These are phyloP conservation scores for Citrus inodora DNA, from an alignment of 345 rosid species.

Conservation along the genomic window DNA sequence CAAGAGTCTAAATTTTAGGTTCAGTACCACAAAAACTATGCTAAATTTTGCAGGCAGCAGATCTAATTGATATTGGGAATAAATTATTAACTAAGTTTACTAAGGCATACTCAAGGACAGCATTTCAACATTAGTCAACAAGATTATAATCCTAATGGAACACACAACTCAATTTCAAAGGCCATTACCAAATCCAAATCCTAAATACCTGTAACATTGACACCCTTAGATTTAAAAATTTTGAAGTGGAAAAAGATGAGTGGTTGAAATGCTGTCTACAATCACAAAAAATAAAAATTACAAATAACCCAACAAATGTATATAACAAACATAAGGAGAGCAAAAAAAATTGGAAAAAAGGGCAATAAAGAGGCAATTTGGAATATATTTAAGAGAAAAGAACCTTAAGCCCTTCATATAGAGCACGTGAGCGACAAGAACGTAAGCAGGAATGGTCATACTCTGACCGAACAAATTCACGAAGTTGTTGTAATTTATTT, in stretches of 20 bases:
- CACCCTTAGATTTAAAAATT: neutral
- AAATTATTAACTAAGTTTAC: neutral
- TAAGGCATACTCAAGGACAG: neutral
- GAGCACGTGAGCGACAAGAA: constrained; percentile 95
- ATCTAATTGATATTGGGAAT: neutral
- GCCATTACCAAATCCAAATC: neutral
- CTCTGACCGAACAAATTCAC: constrained; percentile 92
- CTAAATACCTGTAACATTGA: neutral
- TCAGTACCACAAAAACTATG: neutral
- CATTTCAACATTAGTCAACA: neutral
- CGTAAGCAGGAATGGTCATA: constrained; percentile 95
- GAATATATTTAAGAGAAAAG: constrained; percentile 12
- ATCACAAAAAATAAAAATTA: neutral
- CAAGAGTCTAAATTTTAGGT: neutral
- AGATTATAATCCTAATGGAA: neutral
- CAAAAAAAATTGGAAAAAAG: no score
- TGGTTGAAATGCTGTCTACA: neutral
- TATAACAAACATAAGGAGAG: no score
- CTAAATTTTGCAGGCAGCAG: neutral
- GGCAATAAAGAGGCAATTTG: neutral
- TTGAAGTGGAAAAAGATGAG: neutral
- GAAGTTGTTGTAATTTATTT: constrained; percentile 80
- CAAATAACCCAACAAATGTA: neutral
- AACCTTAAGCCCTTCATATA: constrained; percentile 95
- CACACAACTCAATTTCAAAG: neutral